Base-by-base conservation (phyloP, 768 basidiomycete species). In the Cytidiella melzeri region DNA sequence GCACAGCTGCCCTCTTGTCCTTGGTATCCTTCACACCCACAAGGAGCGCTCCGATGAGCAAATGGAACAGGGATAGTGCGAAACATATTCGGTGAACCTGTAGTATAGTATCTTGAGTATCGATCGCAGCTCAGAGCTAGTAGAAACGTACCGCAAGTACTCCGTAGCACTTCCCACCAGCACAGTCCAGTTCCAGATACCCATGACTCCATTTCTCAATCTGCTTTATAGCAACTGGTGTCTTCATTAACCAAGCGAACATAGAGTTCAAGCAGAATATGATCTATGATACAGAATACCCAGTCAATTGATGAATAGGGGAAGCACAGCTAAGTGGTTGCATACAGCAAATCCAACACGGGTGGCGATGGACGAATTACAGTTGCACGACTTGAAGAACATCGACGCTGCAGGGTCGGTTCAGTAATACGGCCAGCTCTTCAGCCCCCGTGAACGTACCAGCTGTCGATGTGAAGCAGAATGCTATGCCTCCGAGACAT, bases 331-430 rank as follows among this genome's bases (percentile, higher is more conserved):
- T 15, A 27, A 23, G 7, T 1, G 38, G 5, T 1, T 13, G 65
- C 86, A 51, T 64, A 91, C 92, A 13, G 92, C 92, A 67, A 93
- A 96, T 27, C 94, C 94, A 50, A 97, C 85, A 61, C 94, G 85
- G 39, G 94, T 97, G 0, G 96, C 96, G 58, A 99, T 97, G 0
- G 92, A 95, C 7, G 92, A 95, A 64, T 98, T 97, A 71, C 96
- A 99, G 64, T 98, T 98, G 69, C 95, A 99, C 26, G 89, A 92
- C 74, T 96, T 97, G 78, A 84, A 93, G 72, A 96, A 91, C 80
- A 95, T 92, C 28, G 90, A 92, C 3, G 94, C 93, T 83, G 68
- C 59, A 63, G 59, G 57, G 55, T 45, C 26, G 38, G 28, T 11
- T 12, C 42, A 28, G 26, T 27, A 37, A 41, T 50, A n/a, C 39